Evolutionary conservation across 2,329 filamentous ascomycete genomes (phyloP), one percentile per base, ranked within the genome.

Genomic region (Fusarium paranaense): DNA sequence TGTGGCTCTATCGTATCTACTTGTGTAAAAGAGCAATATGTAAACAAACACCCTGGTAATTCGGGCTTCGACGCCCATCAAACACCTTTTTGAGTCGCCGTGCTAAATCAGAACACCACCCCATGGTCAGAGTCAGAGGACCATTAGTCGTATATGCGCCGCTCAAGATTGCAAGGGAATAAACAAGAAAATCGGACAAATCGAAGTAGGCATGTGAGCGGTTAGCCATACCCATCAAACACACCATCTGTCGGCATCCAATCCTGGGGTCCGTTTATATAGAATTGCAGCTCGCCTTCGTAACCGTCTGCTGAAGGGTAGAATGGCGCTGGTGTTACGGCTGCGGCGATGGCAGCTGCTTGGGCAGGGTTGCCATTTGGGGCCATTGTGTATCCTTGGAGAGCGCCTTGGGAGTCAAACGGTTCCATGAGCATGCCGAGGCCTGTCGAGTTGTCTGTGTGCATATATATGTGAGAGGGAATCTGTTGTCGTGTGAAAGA

Each of bases 281-380:
- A 85, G 56, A 82, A 82, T 69, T 85, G 84, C 61, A 88, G 74
- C 75, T 87, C 86, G 10, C 78, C 80, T 70, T 87, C 84, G 67
- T 85, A 88, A 2, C 86, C 86, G 64, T 88, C 86, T 50, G 83
- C 83, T 9, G 80, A 76, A n/a, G 82, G 80, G 3, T 78, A 71
- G 22, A 73, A 67, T 11, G 69, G 42, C 5, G 40, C 72, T 7
- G 63, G 54, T 22, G 65, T 40, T 4, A 60, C 47, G 18, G 52
- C 35, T 35, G 63, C 64, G 40, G 72, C 22, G 14, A 71, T 71
- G n/a, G 58, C 35, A 37, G 37, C 45, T 38, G 52, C 25, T 10
- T 72, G 61, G 25, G 58, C 42, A 37, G 74, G 30, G 38, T 66
- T 64, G 27, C 58, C 59, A 32, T 70, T 71, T 7, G 74, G 45